Conservation (phyloP, 164 flowering plant species). For the Chimonanthus salicifolius region DNA sequence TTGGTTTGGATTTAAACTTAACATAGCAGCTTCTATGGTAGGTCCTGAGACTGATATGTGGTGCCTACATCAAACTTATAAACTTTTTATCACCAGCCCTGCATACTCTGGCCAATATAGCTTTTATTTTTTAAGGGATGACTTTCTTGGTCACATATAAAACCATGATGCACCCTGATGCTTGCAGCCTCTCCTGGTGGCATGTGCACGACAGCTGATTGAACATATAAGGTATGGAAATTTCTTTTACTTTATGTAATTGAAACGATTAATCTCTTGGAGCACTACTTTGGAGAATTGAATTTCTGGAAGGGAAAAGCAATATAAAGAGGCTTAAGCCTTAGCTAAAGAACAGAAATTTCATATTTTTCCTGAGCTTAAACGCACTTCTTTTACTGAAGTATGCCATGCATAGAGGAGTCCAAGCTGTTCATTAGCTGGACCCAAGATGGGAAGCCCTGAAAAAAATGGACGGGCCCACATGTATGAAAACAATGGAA, state of each 20-base stretch:
- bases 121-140: neutral
- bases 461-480: no score
- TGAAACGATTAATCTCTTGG: neutral
- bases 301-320: neutral
- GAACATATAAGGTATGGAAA: conserved; percentile 72
- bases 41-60: no score
- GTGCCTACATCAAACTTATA: no score
- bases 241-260: neutral
- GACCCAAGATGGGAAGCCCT: no score
- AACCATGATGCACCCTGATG: conserved; percentile 1
- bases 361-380: neutral
- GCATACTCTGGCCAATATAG: neutral
- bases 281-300: neutral
- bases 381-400: neutral
- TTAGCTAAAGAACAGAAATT: neutral
- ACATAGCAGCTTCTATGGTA: no score
- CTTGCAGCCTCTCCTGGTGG: conserved; percentile 77
- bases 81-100: no score
- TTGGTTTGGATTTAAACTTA: no score
- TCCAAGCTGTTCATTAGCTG: no score
- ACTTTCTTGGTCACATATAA: conserved; percentile 8
- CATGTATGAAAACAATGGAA: no score
- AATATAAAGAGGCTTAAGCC: neutral
- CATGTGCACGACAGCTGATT: conserved; percentile 80
- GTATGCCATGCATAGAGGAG: neutral